Percentiles rank a stretch among this genome's conserved stretches.
phyloP scores from a whole-genome alignment of 2,329 filamentous ascomycete genomes.

The Fusarium sp. region DNA sequence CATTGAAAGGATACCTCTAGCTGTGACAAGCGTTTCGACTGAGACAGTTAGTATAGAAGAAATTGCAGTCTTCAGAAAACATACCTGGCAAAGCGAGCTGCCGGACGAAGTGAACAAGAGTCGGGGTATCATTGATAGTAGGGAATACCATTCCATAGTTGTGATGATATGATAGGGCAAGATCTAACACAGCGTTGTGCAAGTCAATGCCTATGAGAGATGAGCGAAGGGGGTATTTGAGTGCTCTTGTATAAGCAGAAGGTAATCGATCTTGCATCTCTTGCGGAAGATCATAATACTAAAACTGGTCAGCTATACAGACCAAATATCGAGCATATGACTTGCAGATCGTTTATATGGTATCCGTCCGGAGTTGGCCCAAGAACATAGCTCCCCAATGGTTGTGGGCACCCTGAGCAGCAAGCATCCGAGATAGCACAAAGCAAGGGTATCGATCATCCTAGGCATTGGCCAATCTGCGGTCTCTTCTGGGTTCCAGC shows the following conservation, averaged over 20 bases:
- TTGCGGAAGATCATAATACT: constrained; percentile 70
- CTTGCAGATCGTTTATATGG: constrained; percentile 77
- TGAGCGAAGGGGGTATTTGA: constrained; percentile 64
- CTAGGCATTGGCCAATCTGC: constrained; percentile 70
- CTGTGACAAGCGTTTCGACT: constrained; percentile 65
- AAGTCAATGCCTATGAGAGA: constrained; percentile 68
- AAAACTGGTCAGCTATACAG: constrained; percentile 1
- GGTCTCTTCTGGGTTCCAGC: constrained; percentile 60
- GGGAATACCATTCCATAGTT: constrained; percentile 81
- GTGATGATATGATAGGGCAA: constrained; percentile 72
- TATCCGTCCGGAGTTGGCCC: constrained; percentile 75
- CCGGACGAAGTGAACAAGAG: constrained; percentile 77
- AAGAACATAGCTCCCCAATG: constrained; percentile 77
- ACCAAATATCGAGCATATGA: constrained; percentile 1
- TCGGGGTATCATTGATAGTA: constrained; percentile 74
- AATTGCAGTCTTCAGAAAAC: constrained; percentile 39
- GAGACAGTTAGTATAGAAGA: constrained; percentile 46
- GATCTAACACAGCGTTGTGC: constrained; percentile 71
- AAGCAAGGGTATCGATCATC: constrained; percentile 78
- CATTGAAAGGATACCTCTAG: constrained; percentile 59
- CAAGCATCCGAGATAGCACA: constrained; percentile 84
- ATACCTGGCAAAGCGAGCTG: constrained; percentile 80
- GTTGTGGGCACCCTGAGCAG: constrained; percentile 82
- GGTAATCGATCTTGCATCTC: constrained; percentile 76
- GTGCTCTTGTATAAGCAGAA: constrained; percentile 67